Conservation (phyloP, 768 basidiomycete species). For the Fibroporia radiculosa region DNA sequence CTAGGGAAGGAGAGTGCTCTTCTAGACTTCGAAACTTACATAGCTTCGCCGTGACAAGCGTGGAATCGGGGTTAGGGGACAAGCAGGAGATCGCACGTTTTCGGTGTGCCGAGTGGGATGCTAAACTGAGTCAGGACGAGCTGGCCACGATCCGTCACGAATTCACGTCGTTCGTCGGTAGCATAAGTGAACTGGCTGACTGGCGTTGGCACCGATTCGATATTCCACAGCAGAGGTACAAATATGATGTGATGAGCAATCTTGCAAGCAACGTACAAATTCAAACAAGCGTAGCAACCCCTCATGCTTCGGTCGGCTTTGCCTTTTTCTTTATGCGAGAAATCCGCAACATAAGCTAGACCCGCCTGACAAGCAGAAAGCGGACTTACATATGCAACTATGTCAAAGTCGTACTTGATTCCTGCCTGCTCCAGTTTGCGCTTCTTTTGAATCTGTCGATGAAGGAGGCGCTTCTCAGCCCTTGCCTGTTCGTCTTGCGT, state of each 20-base stretch:
- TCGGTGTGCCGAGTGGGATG: no score
- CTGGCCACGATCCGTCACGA: no score
- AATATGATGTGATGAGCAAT: not conserved
- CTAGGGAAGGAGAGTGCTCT: no score
- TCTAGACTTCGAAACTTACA: no score
- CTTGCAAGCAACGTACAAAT: not conserved
- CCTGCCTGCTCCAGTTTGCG: constrained; percentile 73
- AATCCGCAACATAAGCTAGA: not conserved
- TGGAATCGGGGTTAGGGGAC: no score
- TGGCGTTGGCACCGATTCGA: no score
- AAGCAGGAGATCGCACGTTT: no score
- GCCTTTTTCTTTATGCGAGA: constrained; percentile 27
- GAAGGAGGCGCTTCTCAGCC: constrained; percentile 61
- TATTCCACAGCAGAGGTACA: no score
- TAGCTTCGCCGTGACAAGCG: no score
- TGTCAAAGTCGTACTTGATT: constrained; percentile 80
- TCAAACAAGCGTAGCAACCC: not conserved
- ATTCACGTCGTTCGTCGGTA: no score
- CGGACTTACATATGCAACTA: constrained; percentile 72
- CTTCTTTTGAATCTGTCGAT: constrained; percentile 70
- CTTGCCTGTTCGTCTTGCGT: constrained; percentile 61
- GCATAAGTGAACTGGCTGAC: no score
- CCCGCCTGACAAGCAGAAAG: not conserved
- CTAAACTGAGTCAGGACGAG: no score
- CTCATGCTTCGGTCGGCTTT: constrained; percentile 19